phyloP scores from a whole-genome alignment of 2,329 filamentous ascomycete genomes.

The Cordyceps cateniannulata region DNA sequence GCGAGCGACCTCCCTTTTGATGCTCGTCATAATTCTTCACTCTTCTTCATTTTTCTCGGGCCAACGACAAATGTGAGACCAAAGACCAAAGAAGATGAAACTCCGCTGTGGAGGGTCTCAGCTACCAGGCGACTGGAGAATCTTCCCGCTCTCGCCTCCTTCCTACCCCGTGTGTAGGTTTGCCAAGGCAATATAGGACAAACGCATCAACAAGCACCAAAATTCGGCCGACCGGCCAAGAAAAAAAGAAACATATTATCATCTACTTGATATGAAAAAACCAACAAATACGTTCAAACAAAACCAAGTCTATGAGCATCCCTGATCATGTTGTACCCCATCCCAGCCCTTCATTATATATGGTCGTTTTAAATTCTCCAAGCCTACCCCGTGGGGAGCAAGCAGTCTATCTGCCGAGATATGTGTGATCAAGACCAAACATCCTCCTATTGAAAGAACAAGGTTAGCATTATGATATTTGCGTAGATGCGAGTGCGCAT shows the following conservation, averaged over 20 bases:
- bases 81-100: neutral
- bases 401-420: neutral
- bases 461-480: too few relatives aligned
- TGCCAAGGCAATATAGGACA: too few relatives aligned
- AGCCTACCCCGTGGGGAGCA: neutral
- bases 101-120: too few relatives aligned
- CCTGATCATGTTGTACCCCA: neutral
- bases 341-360: slow-evolving; percentile 4
- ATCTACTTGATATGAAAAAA: slow-evolving; percentile 9
- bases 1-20: neutral
- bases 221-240: neutral
- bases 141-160: too few relatives aligned
- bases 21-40: neutral
- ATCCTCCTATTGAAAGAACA: slow-evolving; percentile 51
- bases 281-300: slow-evolving; percentile 1
- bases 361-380: neutral
- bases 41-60: neutral
- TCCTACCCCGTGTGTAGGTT: too few relatives aligned
- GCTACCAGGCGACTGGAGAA: too few relatives aligned
- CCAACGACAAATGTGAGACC: neutral
- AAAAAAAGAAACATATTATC: neutral
- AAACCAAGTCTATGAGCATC: slow-evolving; percentile 6
- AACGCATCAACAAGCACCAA: too few relatives aligned
- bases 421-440: slow-evolving; percentile 55
- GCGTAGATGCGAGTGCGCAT: too few relatives aligned